These are phyloP conservation scores for Miscanthus lutarioriparius DNA, from an alignment of 176 grass and related monocot species.

Conservation along the genomic window DNA sequence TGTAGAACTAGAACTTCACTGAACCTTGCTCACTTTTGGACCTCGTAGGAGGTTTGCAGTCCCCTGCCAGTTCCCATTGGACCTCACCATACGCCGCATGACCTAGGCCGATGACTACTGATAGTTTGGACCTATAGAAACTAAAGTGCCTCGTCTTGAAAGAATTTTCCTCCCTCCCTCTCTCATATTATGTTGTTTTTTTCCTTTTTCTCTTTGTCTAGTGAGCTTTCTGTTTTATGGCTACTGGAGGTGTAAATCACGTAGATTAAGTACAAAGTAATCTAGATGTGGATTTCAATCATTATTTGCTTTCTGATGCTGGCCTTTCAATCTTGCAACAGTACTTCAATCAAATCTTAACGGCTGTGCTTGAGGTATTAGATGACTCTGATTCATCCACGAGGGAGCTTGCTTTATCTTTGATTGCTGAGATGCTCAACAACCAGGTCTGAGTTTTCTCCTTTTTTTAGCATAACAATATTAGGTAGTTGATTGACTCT, in stretches of 20 bases:
- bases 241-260: neutral
- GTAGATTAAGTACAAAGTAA: conserved; percentile 11
- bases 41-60: neutral
- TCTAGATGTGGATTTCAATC: neutral
- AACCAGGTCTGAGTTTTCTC: conserved; percentile 74
- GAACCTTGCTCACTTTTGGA: neutral
- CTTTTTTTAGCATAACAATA: conserved; percentile 27
- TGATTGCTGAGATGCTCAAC: conserved; percentile 86
- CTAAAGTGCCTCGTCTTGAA: neutral
- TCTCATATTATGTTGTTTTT: neutral
- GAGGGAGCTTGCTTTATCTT: conserved; percentile 79
- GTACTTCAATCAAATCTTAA: conserved; percentile 99
- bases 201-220: neutral
- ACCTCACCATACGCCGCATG: neutral
- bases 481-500: conserved; percentile 26
- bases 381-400: conserved; percentile 81
- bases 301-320: conserved; percentile 39
- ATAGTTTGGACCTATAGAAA: neutral
- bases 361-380: conserved; percentile 82
- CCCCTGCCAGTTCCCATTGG: neutral
- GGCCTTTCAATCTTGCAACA: conserved; percentile 46
- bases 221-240: neutral
- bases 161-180: conserved; percentile 1
- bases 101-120: neutral
- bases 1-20: neutral